Percentiles rank a stretch among this genome's conserved stretches.
phyloP scores from a whole-genome alignment of 1,284 basidiomycete species.

The Naganishia albida region DNA sequence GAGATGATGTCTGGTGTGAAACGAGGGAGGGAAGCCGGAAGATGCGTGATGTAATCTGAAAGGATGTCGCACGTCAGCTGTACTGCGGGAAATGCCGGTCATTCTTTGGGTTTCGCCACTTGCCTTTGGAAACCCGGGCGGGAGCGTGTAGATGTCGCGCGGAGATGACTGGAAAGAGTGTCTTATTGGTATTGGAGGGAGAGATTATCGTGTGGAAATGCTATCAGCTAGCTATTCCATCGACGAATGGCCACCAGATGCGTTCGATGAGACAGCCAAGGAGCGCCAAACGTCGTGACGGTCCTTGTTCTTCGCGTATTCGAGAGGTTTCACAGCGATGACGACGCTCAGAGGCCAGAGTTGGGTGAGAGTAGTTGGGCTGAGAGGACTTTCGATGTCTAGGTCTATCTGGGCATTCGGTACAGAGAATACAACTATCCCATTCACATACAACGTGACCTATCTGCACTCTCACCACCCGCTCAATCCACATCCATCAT shows the following conservation, averaged over 20 bases:
- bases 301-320: conserved; percentile 17
- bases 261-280: neutral
- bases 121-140: neutral
- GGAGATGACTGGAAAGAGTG: no score
- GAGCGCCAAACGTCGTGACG: neutral
- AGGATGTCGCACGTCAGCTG: conserved; percentile 4
- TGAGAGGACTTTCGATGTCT: no score
- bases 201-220: no score
- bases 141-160: no score
- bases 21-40: neutral
- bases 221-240: neutral
- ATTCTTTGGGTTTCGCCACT: neutral
- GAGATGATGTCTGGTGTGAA: neutral
- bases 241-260: neutral
- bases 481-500: conserved; percentile 39
- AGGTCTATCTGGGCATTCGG: no score
- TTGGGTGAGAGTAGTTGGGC: neutral
- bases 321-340: no score
- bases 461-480: neutral
- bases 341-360: conserved; percentile 17
- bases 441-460: conserved; percentile 7
- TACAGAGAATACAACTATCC: conserved; percentile 11
- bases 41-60: conserved; percentile 1
- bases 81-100: neutral
- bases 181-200: no score